Evolutionary conservation across 2,329 filamentous ascomycete species (phyloP).

Genomic region (Amylocarpus encephaloides): DNA sequence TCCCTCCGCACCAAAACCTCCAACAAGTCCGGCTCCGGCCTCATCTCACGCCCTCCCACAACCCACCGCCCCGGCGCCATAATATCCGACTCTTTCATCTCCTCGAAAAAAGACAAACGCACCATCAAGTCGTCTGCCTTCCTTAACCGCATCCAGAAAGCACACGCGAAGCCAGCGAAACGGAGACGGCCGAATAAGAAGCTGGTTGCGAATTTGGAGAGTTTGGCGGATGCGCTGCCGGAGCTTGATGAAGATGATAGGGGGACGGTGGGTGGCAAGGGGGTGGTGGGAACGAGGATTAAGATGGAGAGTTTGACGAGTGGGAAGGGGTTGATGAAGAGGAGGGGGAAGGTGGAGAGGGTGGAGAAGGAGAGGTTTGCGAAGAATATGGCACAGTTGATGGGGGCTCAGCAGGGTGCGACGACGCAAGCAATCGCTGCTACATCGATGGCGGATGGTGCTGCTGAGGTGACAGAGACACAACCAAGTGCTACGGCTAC

Average conservation of each 20-base stretch:
- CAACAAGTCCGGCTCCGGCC: slow-evolving; percentile 43
- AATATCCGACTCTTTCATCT: slow-evolving; percentile 53
- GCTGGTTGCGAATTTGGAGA: slow-evolving; percentile 66
- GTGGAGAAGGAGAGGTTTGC: slow-evolving; percentile 80
- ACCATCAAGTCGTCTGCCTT: slow-evolving; percentile 76
- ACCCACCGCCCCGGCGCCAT: slow-evolving; percentile 41
- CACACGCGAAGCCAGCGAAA: slow-evolving; percentile 46
- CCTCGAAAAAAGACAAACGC: slow-evolving; percentile 77
- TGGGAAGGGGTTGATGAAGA: slow-evolving; percentile 73
- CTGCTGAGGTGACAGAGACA: too few relatives aligned
- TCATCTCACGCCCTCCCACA: slow-evolving; percentile 17
- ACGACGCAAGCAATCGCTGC: not conserved
- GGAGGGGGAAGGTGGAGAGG: slow-evolving; percentile 72
- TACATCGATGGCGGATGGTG: slow-evolving; percentile 1
- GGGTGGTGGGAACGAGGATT: slow-evolving; percentile 49
- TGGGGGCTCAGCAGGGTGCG: slow-evolving; percentile 2
- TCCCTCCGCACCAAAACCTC: slow-evolving; percentile 50
- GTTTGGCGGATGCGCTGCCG: slow-evolving; percentile 74
- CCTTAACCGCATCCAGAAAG: slow-evolving; percentile 67
- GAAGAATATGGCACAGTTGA: slow-evolving; percentile 70
- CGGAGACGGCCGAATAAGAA: slow-evolving; percentile 68
- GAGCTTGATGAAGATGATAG: slow-evolving; percentile 39
- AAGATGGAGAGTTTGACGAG: slow-evolving; percentile 68
- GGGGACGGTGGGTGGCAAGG: slow-evolving; percentile 35
- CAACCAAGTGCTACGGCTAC: slow-evolving; percentile 40